Conservation (phyloP, 768 basidiomycete genomes). For the Suillus bovinus region DNA sequence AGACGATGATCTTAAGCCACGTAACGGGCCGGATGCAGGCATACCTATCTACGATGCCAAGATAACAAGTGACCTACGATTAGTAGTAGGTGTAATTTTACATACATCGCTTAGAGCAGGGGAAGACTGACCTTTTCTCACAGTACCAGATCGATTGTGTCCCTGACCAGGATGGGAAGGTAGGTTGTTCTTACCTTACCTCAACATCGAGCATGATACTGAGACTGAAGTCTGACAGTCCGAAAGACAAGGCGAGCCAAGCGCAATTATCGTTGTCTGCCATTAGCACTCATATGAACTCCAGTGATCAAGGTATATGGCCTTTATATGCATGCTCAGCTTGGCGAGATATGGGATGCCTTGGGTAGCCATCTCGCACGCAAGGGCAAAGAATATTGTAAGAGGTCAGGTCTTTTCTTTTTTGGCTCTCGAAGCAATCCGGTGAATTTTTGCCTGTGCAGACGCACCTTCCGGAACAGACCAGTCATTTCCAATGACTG, state of each 20-base stretch:
- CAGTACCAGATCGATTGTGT: constrained; percentile 54
- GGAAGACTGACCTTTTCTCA: constrained; percentile 2
- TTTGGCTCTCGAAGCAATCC: not conserved
- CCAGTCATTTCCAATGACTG: constrained; percentile 37
- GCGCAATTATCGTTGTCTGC: not conserved
- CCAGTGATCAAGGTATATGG: constrained; percentile 51
- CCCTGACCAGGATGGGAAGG: constrained; percentile 36
- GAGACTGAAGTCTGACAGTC: constrained; percentile 24
- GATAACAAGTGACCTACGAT: constrained; percentile 51
- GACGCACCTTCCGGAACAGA: constrained; percentile 46
- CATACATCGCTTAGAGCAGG: not conserved
- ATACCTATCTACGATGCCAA: constrained; percentile 71
- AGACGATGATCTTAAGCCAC: constrained; percentile 61
- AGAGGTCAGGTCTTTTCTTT: constrained; percentile 37
- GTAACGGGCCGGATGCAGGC: constrained; percentile 44
- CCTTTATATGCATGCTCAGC: constrained; percentile 48
- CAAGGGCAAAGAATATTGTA: constrained; percentile 53
- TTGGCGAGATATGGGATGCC: constrained; percentile 48
- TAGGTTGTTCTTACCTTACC: constrained; percentile 19
- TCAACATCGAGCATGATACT: not conserved
- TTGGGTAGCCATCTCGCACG: constrained; percentile 42
- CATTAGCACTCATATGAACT: not conserved
- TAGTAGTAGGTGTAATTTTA: constrained; percentile 42
- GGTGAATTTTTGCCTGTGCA: constrained; percentile 19
- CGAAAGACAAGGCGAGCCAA: constrained; percentile 38